Evolutionary conservation across 345 rosid species (phyloP).

Genomic region (Gossypium mustelinum): DNA sequence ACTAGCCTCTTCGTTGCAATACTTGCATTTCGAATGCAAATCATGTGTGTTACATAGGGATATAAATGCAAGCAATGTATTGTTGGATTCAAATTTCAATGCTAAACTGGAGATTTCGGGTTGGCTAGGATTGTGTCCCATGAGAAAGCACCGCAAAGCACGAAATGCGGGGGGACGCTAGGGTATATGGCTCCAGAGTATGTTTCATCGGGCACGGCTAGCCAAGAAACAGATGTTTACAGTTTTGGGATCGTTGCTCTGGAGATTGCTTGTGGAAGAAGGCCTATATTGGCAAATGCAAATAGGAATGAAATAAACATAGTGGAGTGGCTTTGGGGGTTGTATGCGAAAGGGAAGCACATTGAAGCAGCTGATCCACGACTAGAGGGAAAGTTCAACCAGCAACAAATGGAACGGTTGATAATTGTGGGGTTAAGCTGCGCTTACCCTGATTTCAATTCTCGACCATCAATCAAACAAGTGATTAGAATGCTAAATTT

Average conservation of each 20-base stretch:
- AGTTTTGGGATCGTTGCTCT: constrained; percentile 21
- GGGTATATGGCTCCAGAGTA: constrained; percentile 24
- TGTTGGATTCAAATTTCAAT: constrained; percentile 29
- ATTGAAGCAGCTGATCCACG: constrained; percentile 6
- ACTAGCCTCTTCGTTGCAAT: constrained; percentile 22
- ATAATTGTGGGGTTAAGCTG: constrained; percentile 23
- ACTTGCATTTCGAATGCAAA: constrained; percentile 28
- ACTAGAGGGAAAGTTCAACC: not conserved
- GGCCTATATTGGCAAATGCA: not conserved
- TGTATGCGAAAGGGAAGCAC: not conserved
- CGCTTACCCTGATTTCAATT: constrained; percentile 7
- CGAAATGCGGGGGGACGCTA: constrained; percentile 10
- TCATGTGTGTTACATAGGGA: constrained; percentile 28
- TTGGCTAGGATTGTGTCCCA: constrained; percentile 28
- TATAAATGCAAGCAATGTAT: constrained; percentile 31
- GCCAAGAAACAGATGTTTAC: constrained; percentile 19
- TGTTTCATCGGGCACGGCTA: constrained; percentile 11
- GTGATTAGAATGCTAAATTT: constrained; percentile 16
- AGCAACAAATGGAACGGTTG: constrained; percentile 18
- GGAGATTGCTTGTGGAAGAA: constrained; percentile 27
- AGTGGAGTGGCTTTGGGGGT: constrained; percentile 28
- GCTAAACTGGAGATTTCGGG: constrained; percentile 39
- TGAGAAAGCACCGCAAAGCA: constrained; percentile 5
- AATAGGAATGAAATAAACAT: not conserved
- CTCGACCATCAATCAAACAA: constrained; percentile 22